A percentile compares a stretch with the other conserved stretches of the same genome.
These are phyloP conservation scores for Typha latifolia DNA, from an alignment of 176 grass and related monocot species.

Conservation along the genomic window DNA sequence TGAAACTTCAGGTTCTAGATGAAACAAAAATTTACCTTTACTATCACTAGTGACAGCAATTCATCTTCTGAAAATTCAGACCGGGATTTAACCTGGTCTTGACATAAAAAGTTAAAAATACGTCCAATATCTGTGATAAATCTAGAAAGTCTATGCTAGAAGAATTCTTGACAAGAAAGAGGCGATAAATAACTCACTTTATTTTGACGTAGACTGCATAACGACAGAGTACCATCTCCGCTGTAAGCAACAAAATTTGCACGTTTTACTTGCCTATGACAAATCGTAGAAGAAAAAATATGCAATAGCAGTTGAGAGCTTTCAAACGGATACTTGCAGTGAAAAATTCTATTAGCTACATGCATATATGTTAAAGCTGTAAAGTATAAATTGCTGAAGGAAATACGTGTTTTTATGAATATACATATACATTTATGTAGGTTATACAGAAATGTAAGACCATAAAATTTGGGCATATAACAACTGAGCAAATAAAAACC, in stretches of 20 bases:
- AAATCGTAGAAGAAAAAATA: conserved; percentile 2
- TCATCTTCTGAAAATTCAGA: conserved; percentile 99
- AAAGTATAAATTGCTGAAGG: too few relatives aligned
- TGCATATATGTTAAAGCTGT: too few relatives aligned
- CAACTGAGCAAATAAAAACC: too few relatives aligned
- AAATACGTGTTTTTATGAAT: too few relatives aligned
- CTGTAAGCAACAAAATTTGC: conserved; percentile 33
- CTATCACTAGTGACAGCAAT: conserved; percentile 67
- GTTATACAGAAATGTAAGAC: too few relatives aligned
- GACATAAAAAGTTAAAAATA: conserved; percentile 25
- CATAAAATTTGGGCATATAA: too few relatives aligned
- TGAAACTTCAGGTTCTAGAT: background rate
- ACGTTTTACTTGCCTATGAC: conserved; percentile 4
- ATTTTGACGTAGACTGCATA: conserved; percentile 63
- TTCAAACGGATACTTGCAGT: background rate
- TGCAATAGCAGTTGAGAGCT: background rate
- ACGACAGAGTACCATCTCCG: conserved; percentile 83
- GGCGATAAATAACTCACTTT: conserved; percentile 46
- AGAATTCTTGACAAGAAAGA: background rate
- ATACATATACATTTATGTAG: too few relatives aligned
- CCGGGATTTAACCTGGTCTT: conserved; percentile 46
- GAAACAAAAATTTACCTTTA: conserved; percentile 43
- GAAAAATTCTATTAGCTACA: too few relatives aligned
- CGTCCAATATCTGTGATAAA: background rate
- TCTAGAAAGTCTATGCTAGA: conserved; percentile 8